Base-by-base conservation (phyloP, 139 green algal genomes). In the Chlamydomonas applanata region DNA sequence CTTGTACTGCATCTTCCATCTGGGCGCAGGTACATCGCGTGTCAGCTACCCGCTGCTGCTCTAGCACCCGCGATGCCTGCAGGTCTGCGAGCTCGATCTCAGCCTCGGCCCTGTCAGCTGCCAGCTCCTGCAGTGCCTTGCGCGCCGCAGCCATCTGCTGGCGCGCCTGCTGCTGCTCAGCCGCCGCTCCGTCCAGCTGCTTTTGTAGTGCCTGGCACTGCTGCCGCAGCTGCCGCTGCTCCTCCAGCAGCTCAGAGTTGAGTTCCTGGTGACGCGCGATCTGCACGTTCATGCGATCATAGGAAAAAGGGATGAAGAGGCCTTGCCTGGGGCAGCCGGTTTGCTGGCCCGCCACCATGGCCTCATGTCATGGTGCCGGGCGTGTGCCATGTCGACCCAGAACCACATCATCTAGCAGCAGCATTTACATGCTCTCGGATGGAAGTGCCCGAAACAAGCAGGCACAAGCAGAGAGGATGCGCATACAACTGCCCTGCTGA, bases 171-270 rank as follows among this genome's bases (percentile, higher is more conserved):
- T 66, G 59, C 36, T 69, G 74, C 74, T 79, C 64, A 14, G 5
- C 36, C 0, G 63, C 54, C 1, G 74, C 64, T n/a, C 61, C 74
- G 46, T 79, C 65, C 53, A 72, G 34, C 74, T 79, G 74, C n/a
- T 40, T 1, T 7, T 57, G 53, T 53, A 74, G 49, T 7, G 44
- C 19, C 22, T 35, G 29, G 36, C 65, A 69, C 24, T 73, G 63
- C n/a, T 27, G 4, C 49, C 69, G 74, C 22, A 79, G 74, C 67
- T 30, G 63, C 9, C 36, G 34, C 33, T 79, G 74, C 53, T 65
- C 74, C 66, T 74, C 74, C 35, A 79, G 53, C 5, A 79, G 65
- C 64, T 79, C 74, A 19, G 33, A 29, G 53, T 72, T 34, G 2
- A 74, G 32, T n/a, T 67, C 68, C 4, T 79, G 53, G n/a, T 74